phyloP scores from a whole-genome alignment of 2,329 filamentous ascomycete species.

The Calonectria pseudoreteaudii region DNA sequence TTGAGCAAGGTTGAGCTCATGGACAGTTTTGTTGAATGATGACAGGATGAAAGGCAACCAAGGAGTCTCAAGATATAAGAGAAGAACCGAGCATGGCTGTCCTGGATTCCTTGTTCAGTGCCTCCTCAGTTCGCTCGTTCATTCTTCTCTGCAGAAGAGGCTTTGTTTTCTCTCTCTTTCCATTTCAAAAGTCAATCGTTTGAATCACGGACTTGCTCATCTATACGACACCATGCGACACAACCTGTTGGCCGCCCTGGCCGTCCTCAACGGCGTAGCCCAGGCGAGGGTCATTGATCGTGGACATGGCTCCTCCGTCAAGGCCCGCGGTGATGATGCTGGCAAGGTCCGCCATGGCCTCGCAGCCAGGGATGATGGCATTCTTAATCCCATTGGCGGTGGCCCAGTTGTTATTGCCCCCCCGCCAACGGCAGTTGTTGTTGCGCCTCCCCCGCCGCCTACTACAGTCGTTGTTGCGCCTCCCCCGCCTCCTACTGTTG shows the following conservation, averaged over 20 bases:
- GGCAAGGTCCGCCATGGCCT: background rate
- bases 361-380: background rate
- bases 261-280: conserved; percentile 36
- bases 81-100: background rate
- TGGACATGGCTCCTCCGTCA: conserved; percentile 15
- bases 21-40: background rate
- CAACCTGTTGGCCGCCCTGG: conserved; percentile 39
- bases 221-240: conserved; percentile 35
- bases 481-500: background rate
- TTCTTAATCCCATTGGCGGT: too few species aligned
- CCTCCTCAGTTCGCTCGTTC: conserved; percentile 19
- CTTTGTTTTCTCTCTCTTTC: conserved; percentile 22
- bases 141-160: conserved; percentile 10
- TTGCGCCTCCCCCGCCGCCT: background rate
- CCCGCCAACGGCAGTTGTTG: background rate
- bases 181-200: conserved; percentile 24
- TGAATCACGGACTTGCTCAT: conserved; percentile 5
- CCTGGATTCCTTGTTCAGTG: background rate
- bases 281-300: conserved; percentile 28
- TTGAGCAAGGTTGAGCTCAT: background rate
- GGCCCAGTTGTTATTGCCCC: background rate
- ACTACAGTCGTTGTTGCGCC: background rate
- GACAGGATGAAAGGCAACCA: background rate
- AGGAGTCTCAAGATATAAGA: conserved; percentile 18
- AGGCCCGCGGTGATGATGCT: background rate